Percentiles rank a stretch among this genome's conserved stretches.
Conservation (phyloP, 441 rosid genomes). For the Gossypium lobatum region DNA sequence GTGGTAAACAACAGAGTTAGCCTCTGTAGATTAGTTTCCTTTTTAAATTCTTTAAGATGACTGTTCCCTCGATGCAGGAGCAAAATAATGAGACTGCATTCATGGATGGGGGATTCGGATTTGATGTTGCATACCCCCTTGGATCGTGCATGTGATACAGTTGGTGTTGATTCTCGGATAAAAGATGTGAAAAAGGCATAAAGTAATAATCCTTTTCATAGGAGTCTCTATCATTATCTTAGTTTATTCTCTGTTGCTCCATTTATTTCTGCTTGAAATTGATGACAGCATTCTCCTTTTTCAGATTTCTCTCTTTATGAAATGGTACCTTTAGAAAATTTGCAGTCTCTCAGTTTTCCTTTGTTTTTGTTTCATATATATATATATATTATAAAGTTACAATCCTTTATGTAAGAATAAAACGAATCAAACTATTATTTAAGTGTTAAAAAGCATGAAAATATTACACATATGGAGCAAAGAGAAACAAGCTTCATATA, state of each 20-base stretch:
- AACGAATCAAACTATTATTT: conserved; percentile 3
- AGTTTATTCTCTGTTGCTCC: conserved; percentile 8
- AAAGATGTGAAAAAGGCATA: neutral
- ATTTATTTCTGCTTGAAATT: conserved; percentile 22
- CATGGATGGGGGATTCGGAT: conserved; percentile 58
- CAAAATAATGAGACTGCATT: conserved; percentile 33
- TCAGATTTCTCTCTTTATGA: conserved; percentile 3
- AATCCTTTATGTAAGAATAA: neutral
- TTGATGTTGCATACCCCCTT: conserved; percentile 46
- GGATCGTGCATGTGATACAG: conserved; percentile 40
- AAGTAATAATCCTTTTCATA: neutral
- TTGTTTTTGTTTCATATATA: neutral
- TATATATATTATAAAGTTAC: neutral
- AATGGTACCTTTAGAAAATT: conserved; percentile 10
- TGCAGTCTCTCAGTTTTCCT: neutral
- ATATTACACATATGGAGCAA: conserved; percentile 1
- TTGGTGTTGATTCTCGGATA: conserved; percentile 9
- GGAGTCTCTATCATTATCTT: conserved; percentile 10
- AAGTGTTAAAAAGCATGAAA: neutral
- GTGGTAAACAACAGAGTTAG: neutral
- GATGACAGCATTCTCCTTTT: conserved; percentile 15
- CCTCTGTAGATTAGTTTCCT: neutral
- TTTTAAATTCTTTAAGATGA: conserved; percentile 14
- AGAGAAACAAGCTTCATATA: neutral
- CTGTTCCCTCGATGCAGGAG: conserved; percentile 44